Base-by-base conservation (phyloP, 371 early-diverging fungal species). In the Amoeboaphelidium protococcarum region DNA sequence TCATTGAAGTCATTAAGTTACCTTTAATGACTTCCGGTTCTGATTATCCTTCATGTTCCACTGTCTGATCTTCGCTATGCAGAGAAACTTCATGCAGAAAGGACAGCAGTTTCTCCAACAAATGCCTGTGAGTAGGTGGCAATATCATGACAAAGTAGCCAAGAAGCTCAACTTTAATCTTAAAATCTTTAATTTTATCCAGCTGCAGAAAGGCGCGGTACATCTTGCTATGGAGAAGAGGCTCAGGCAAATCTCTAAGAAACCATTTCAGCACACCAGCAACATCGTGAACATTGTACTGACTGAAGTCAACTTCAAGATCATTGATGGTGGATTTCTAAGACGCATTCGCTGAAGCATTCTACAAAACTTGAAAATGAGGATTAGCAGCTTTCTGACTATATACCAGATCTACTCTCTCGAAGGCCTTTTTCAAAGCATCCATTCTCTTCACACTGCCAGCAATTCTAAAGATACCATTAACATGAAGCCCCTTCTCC, bases 191-290 rank as follows among this genome's bases (percentile, higher is more conserved):
- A 10, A 31, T 31, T 16, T 31, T 31, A 6, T 31, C 42, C 4
- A 21, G n/a, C 21, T 6, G 6, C 4, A 42, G 10, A 42, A 42
- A 42, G 12, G 20, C 13, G 12, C 21, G 4, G 42, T 42, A 42
- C 23, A 82, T 53, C 13, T 76, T 72, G 4, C 70, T 58, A 1
- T 91, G 89, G 20, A 94, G 64, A 4, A 92, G 71, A 42, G 77
- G 85, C 13, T 69, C 72, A 0, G 89, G 80, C 26, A 94, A 60
- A 56, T 86, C 90, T 23, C 95, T 68, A 26, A 94, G 58, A 61
- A 79, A 94, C 48, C 85, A 62, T 58, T 94, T 94, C 41, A 94
- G 64, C 40, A 92, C 51, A 1, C 91, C 88, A 23, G 89, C 78
- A 20, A 92, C 73, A 0, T 79, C 84, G 57, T 94, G 95, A 4